phyloP scores from a whole-genome alignment of 306 rosid species.

The Cicer yamashitae region DNA sequence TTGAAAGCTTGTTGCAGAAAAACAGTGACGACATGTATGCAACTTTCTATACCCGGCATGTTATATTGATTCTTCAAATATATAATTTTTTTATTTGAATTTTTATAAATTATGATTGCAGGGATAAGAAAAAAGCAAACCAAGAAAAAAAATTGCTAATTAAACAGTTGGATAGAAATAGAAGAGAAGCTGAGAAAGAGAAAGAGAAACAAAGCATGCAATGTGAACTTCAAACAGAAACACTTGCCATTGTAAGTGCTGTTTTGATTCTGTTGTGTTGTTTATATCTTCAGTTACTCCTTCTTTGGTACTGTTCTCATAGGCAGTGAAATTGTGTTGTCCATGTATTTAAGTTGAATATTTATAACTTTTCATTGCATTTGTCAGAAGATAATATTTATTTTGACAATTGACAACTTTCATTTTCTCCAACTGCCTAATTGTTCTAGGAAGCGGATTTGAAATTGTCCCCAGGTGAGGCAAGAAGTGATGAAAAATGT shows the following conservation, averaged over 20 bases:
- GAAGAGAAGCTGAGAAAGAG: constrained; percentile 72
- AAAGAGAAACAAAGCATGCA: constrained; percentile 60
- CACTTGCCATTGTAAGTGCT: constrained; percentile 61
- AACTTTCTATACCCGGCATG: constrained; percentile 27
- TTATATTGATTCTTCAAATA: constrained; percentile 30
- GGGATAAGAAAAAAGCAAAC: constrained; percentile 76
- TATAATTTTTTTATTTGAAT: constrained; percentile 15
- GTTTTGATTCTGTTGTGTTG: constrained; percentile 1
- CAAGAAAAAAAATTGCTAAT: constrained; percentile 68
- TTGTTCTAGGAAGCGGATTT: constrained; percentile 65
- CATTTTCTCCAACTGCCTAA: constrained; percentile 9
- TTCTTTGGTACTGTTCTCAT: constrained; percentile 15
- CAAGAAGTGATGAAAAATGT: constrained; percentile 60
- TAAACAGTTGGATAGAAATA: constrained; percentile 73
- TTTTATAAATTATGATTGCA: constrained; percentile 42
- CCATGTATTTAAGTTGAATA: background rate
- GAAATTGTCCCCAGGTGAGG: constrained; percentile 58
- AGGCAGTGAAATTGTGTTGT: constrained; percentile 11
- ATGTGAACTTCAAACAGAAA: constrained; percentile 60
- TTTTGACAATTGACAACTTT: constrained; percentile 17
- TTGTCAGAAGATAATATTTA: background rate
- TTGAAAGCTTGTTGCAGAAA: constrained; percentile 63
- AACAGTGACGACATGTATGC: constrained; percentile 68
- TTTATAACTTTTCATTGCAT: constrained; percentile 21
- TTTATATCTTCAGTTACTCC: constrained; percentile 23